Conservation (phyloP, 306 rosid genomes). For the Argentina anserina region DNA sequence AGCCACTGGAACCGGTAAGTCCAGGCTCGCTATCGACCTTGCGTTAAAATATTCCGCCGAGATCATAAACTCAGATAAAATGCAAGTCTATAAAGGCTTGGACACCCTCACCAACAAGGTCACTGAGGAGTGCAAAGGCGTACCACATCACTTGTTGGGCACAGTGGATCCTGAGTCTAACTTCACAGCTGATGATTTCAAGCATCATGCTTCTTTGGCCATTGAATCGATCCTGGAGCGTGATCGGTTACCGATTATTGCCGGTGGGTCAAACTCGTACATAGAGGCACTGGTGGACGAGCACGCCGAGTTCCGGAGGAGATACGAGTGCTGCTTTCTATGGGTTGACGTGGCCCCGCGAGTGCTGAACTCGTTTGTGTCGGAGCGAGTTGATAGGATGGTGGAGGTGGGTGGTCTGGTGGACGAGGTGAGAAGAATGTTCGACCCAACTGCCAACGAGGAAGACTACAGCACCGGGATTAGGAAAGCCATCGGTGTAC, state of each 20-base stretch:
- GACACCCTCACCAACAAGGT: constrained; percentile 68
- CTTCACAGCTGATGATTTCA: constrained; percentile 35
- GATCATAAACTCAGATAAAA: constrained; percentile 73
- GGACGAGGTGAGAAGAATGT: constrained; percentile 37
- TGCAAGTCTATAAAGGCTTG: constrained; percentile 66
- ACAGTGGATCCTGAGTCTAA: constrained; percentile 31
- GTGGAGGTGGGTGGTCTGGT: constrained; percentile 37
- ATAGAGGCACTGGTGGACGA: constrained; percentile 30
- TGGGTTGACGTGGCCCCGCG: constrained; percentile 38
- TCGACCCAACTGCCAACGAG: constrained; percentile 9
- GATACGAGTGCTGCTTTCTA: constrained; percentile 30
- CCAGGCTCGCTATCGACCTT: constrained; percentile 60
- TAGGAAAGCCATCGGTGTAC: constrained; percentile 41
- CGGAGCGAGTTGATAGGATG: constrained; percentile 46
- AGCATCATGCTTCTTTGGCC: constrained; percentile 26
- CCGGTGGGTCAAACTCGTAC: constrained; percentile 48
- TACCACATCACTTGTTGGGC: constrained; percentile 67
- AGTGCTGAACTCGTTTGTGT: constrained; percentile 31
- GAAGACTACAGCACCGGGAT: constrained; percentile 32
- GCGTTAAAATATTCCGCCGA: constrained; percentile 51
- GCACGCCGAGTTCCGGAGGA: constrained; percentile 24
- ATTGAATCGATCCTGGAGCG: constrained; percentile 28
- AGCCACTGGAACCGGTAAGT: constrained; percentile 78
- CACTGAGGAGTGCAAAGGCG: constrained; percentile 51
- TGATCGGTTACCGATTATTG: constrained; percentile 33